phyloP scores from a whole-genome alignment of 352 stramenopile species.

The Globisporangium carolinianum region DNA sequence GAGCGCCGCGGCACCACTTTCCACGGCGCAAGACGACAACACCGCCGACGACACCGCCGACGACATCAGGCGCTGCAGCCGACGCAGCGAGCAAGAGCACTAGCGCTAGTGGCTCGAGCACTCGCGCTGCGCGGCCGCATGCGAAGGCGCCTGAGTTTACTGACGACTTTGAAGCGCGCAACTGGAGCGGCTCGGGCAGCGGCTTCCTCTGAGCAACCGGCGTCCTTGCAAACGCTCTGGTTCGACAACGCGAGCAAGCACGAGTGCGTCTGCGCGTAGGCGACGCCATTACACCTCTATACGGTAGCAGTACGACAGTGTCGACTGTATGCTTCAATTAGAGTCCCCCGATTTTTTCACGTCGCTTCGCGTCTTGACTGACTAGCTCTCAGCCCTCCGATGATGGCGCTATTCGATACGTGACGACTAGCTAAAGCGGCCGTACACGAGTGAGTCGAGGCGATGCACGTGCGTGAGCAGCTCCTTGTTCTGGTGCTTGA shows the following conservation, averaged over 20 bases:
- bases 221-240: not conserved
- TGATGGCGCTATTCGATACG: no score
- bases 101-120: no score
- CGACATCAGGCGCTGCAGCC: not conserved
- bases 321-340: no score
- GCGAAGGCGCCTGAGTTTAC: constrained; percentile 16
- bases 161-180: constrained; percentile 24
- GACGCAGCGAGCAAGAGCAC: not conserved
- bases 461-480: constrained; percentile 64
- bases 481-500: constrained; percentile 71
- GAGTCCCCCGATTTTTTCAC: no score
- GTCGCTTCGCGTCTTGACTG: no score
- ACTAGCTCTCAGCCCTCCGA: no score
- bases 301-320: no score
- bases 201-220: constrained; percentile 22
- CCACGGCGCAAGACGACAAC: constrained; percentile 1
- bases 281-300: no score
- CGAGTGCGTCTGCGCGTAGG: no score
- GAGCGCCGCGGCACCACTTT: constrained; percentile 1
- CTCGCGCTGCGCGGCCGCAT: not conserved
- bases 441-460: constrained; percentile 70
- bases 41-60: not conserved
- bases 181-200: constrained; percentile 37
- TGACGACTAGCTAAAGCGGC: constrained; percentile 38
- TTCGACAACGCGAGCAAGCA: not conserved